A percentile compares a stretch with the other conserved stretches of the same genome.
These are phyloP conservation scores for Xylaria arbuscula DNA, from an alignment of 2,329 filamentous ascomycete species.

Conservation along the genomic window DNA sequence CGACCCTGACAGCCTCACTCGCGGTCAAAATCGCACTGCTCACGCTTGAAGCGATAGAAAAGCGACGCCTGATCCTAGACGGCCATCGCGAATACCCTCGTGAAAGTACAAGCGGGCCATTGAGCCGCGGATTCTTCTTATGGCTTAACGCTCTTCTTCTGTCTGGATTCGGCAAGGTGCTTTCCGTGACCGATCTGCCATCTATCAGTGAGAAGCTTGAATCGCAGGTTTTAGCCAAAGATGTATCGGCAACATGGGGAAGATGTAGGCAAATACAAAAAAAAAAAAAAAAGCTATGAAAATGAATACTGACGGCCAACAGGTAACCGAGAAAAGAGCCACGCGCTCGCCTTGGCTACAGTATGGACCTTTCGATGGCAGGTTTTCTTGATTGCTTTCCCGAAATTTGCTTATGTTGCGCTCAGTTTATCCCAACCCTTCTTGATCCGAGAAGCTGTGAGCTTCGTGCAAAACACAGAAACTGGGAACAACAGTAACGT, in stretches of 20 bases:
- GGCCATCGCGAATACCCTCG: constrained; percentile 16
- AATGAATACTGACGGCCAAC: background rate
- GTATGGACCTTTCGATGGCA: constrained; percentile 23
- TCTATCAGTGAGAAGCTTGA: constrained; percentile 32
- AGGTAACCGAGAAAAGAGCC: constrained; percentile 25
- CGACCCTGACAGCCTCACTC: constrained; percentile 24
- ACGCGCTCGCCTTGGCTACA: constrained; percentile 26
- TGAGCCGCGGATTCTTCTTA: constrained; percentile 28
- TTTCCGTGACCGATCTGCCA: constrained; percentile 26
- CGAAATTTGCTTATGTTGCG: constrained; percentile 26
- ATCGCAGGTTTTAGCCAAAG: constrained; percentile 12
- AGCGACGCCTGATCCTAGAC: constrained; percentile 12
- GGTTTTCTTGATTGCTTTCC: constrained; percentile 16
- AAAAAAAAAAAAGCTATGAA: background rate
- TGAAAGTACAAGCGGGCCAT: constrained; percentile 28
- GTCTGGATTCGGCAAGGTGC: constrained; percentile 28
- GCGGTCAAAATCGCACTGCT: constrained; percentile 21
- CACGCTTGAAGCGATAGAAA: constrained; percentile 23
- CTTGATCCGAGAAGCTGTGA: constrained; percentile 26
- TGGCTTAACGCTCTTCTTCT: constrained; percentile 31
- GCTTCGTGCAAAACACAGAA: constrained; percentile 18
- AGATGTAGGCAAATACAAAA: constrained; percentile 7
- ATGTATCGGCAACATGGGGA: constrained; percentile 22
- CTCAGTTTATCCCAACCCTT: constrained; percentile 32
- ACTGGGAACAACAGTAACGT: constrained; percentile 1